Conservation (phyloP, 108 stramenopile species). For the Asterionellopsis glacialis region DNA sequence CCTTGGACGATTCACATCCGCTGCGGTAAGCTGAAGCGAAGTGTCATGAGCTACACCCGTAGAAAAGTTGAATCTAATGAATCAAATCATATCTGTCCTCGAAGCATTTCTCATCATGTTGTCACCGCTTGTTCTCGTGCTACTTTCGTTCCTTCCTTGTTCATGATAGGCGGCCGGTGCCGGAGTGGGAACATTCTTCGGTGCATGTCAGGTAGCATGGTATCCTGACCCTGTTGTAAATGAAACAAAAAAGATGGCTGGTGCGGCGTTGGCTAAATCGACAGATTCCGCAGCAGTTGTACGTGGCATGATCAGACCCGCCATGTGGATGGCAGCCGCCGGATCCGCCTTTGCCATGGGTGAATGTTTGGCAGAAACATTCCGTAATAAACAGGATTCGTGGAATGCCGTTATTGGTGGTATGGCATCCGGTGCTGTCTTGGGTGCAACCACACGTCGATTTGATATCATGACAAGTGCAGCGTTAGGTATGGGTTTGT, state of each 20-base stretch:
- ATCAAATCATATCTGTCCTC: too few species aligned
- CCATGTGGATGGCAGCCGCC: conserved; percentile 6
- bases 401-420: conserved; percentile 29
- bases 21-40: too few species aligned
- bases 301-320: conserved; percentile 7
- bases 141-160: too few species aligned
- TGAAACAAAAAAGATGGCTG: conserved; percentile 2
- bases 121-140: too few species aligned
- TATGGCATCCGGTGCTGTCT: conserved; percentile 29
- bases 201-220: conserved; percentile 16
- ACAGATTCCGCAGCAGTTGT: not conserved
- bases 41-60: too few species aligned
- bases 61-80: too few species aligned
- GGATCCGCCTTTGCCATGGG: conserved; percentile 2
- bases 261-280: not conserved
- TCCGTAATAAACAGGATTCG: conserved; percentile 25
- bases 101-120: too few species aligned
- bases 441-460: conserved; percentile 33
- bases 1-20: too few species aligned
- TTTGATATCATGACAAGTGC: conserved; percentile 33
- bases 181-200: conserved; percentile 8
- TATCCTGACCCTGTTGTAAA: conserved; percentile 9
- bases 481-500: conserved; percentile 27
- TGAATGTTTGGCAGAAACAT: conserved; percentile 8
- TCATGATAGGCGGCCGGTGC: conserved; percentile 5